phyloP scores from a whole-genome alignment of 805 yeast species.

The Ogataea trehaloabstinens region DNA sequence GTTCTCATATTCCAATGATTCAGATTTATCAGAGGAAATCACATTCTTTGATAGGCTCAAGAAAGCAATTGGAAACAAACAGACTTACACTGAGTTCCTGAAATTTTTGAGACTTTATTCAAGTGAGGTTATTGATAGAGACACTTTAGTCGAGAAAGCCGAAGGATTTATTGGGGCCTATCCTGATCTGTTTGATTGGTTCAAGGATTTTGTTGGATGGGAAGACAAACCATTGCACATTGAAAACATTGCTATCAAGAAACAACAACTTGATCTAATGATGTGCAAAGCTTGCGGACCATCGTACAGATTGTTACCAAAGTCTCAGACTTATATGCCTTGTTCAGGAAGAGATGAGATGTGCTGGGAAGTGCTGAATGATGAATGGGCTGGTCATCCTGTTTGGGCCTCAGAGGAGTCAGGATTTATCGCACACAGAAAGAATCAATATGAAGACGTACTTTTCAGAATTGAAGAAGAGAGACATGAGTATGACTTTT shows the following conservation, averaged over 20 bases:
- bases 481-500: slow-evolving; percentile 94
- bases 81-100: slow-evolving; percentile 86
- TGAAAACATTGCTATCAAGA: slow-evolving; percentile 83
- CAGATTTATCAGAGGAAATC: slow-evolving; percentile 78
- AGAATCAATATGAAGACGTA: slow-evolving; percentile 96
- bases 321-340: slow-evolving; percentile 93
- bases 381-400: slow-evolving; percentile 99
- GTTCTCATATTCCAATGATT: slow-evolving; percentile 50
- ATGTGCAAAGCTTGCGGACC: slow-evolving; percentile 95
- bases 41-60: slow-evolving; percentile 90
- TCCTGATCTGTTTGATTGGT: slow-evolving; percentile 83
- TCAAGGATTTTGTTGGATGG: slow-evolving; percentile 85
- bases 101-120: slow-evolving; percentile 84
- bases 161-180: slow-evolving; percentile 82
- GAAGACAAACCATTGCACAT: slow-evolving; percentile 82
- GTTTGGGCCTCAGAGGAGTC: slow-evolving; percentile 99
- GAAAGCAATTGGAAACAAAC: slow-evolving; percentile 83
- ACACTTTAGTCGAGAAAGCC: slow-evolving; percentile 76
- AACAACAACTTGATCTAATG: slow-evolving; percentile 86
- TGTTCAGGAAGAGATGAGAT: slow-evolving; percentile 98
- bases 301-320: slow-evolving; percentile 88
- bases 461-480: slow-evolving; percentile 95
- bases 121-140: slow-evolving; percentile 85
- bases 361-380: slow-evolving; percentile 98
- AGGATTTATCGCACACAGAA: slow-evolving; percentile 97